Conservation (phyloP, 164 flowering plant genomes). For the Vitis vinifera region DNA sequence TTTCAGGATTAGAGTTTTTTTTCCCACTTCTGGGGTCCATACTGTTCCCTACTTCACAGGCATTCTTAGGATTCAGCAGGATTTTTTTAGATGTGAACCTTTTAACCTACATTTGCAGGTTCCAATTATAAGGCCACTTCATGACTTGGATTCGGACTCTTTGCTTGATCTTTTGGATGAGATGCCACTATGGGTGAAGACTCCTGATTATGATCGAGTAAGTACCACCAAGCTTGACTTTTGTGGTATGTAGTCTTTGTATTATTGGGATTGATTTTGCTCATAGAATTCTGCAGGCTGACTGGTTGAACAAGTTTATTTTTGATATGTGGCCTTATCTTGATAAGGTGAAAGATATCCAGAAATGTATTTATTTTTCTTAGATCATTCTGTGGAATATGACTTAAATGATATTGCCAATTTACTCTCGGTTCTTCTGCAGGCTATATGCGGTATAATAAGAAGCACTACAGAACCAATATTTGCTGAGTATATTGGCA, state of each 20-base stretch:
- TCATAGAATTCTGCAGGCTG: slow-evolving; percentile 43
- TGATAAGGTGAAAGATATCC: slow-evolving; percentile 46
- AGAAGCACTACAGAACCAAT: slow-evolving; percentile 45
- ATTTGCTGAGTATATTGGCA: slow-evolving; percentile 61
- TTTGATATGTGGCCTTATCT: slow-evolving; percentile 69
- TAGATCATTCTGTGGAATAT: not conserved
- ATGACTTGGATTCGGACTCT: slow-evolving; percentile 28
- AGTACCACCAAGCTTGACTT: not conserved
- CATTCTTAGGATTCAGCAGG: not conserved
- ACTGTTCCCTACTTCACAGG: not conserved
- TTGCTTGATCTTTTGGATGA: slow-evolving; percentile 32
- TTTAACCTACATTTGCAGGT: slow-evolving; percentile 23
- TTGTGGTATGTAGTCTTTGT: not conserved
- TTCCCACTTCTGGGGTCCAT: not conserved
- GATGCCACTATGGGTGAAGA: slow-evolving; percentile 51
- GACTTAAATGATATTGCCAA: not conserved
- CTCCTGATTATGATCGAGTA: slow-evolving; percentile 52
- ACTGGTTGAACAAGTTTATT: slow-evolving; percentile 67
- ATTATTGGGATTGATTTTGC: not conserved
- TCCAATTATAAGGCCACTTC: slow-evolving; percentile 19
- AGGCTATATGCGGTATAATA: slow-evolving; percentile 61
- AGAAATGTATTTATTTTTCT: not conserved
- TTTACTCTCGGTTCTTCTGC: not conserved
- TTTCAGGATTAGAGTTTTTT: not conserved
- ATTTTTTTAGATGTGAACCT: not conserved